Evolutionary conservation across 192 early-diverging fungal genomes (phyloP).

Genomic region (Podila minutissima): DNA sequence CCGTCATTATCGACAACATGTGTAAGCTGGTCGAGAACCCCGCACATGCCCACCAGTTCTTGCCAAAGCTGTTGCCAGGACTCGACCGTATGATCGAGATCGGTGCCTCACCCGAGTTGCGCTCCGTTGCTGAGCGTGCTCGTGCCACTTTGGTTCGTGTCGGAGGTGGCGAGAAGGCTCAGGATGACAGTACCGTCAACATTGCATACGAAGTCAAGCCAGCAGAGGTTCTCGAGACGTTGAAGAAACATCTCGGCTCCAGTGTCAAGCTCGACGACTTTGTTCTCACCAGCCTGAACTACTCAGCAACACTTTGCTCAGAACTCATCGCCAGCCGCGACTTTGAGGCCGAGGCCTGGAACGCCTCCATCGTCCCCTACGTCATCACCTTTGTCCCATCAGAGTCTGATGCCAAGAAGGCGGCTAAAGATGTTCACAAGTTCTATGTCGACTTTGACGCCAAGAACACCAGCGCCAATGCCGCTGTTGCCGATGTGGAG

Average conservation of each 20-base stretch:
- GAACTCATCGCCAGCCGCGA: conserved; percentile 64
- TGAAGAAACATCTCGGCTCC: conserved; percentile 61
- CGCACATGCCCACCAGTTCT: conserved; percentile 77
- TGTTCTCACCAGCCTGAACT: conserved; percentile 55
- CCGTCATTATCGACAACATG: conserved; percentile 89
- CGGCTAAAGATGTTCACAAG: conserved; percentile 54
- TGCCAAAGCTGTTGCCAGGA: conserved; percentile 76
- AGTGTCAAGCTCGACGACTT: conserved; percentile 55
- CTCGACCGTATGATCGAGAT: conserved; percentile 77
- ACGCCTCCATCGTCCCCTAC: conserved; percentile 66
- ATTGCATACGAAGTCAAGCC: conserved; percentile 53
- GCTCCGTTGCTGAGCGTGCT: conserved; percentile 70
- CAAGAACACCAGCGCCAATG: conserved; percentile 17
- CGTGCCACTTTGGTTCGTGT: conserved; percentile 71
- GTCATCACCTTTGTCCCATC: conserved; percentile 57
- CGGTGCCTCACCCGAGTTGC: conserved; percentile 78
- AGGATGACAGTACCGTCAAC: conserved; percentile 51
- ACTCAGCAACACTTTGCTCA: conserved; percentile 62
- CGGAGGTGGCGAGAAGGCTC: conserved; percentile 53
- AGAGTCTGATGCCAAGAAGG: conserved; percentile 55
- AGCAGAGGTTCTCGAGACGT: conserved; percentile 51
- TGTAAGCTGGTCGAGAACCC: conserved; percentile 86
- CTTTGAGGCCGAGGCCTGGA: conserved; percentile 70
- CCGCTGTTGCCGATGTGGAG: conserved; percentile 54
- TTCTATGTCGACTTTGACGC: conserved; percentile 47